Percentiles rank a stretch among this genome's conserved stretches.
These are phyloP conservation scores for Exobasidium cylindrosporum DNA, from an alignment of 1,284 basidiomycete species.

Conservation along the genomic window DNA sequence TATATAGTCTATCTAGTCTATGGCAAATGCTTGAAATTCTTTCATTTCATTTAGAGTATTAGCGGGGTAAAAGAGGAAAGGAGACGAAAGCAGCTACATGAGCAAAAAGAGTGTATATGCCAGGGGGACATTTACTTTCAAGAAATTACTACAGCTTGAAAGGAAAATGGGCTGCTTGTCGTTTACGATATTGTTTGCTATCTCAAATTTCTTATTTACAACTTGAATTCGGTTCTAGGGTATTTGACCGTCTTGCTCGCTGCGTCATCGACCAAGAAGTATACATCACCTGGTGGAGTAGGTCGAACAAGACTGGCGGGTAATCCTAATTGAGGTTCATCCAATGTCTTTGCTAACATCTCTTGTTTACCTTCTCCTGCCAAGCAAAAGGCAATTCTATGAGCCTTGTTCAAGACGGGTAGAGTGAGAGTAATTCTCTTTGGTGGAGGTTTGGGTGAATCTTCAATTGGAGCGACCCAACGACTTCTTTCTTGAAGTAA, in stretches of 20 bases:
- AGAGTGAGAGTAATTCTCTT: slow-evolving; percentile 65
- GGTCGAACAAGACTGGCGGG: slow-evolving; percentile 81
- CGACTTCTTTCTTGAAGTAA: slow-evolving; percentile 79
- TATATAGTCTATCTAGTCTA: too few species aligned
- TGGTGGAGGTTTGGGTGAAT: slow-evolving; percentile 90
- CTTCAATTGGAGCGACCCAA: slow-evolving; percentile 90
- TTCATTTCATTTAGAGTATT: too few species aligned
- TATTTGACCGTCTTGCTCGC: slow-evolving; percentile 34
- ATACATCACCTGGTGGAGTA: slow-evolving; percentile 66
- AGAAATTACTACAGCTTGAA: too few species aligned
- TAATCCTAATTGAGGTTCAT: slow-evolving; percentile 74
- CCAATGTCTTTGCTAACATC: slow-evolving; percentile 70
- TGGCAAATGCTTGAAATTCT: too few species aligned
- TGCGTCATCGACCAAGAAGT: slow-evolving; percentile 40
- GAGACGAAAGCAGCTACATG: too few species aligned
- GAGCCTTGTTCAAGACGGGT: slow-evolving; percentile 61
- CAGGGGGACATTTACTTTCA: too few species aligned
- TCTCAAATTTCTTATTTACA: slow-evolving; percentile 24
- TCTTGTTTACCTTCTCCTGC: slow-evolving; percentile 77
- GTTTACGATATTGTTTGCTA: too few species aligned
- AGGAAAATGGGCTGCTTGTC: too few species aligned
- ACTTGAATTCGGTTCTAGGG: slow-evolving; percentile 33
- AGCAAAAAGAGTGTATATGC: too few species aligned
- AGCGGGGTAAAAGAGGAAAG: too few species aligned
- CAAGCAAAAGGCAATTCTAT: slow-evolving; percentile 80